These are phyloP conservation scores for Ceratobasidium sp. DNA, from an alignment of 1,284 basidiomycete species.

Conservation along the genomic window DNA sequence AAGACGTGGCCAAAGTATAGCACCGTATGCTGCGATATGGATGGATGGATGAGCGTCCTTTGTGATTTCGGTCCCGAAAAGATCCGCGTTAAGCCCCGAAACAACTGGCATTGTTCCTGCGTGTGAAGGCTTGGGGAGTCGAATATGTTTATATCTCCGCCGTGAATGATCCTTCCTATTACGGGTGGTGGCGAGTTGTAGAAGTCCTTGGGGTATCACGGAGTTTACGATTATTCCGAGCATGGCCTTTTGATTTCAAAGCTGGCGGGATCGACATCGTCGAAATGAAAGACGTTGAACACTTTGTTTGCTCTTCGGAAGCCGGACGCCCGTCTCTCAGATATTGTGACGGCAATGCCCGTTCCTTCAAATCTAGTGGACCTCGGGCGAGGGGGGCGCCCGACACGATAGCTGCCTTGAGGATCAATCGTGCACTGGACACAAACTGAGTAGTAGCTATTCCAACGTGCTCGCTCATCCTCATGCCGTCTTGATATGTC, in stretches of 20 bases:
- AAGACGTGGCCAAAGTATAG: not conserved
- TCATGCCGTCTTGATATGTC: not conserved
- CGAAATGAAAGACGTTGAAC: not conserved
- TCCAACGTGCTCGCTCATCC: not conserved
- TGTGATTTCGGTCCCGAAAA: not conserved
- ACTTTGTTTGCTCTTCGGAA: not conserved
- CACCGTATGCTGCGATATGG: not conserved
- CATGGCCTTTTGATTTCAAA: not conserved
- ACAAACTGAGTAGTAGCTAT: constrained; percentile 24
- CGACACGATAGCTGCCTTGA: not conserved
- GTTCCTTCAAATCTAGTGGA: too few relatives aligned
- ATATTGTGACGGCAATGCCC: too few relatives aligned
- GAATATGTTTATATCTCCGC: not conserved
- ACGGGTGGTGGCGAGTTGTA: not conserved
- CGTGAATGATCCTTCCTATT: not conserved
- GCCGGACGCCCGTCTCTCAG: too few relatives aligned
- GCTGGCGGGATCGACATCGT: too few relatives aligned
- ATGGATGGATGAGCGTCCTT: not conserved
- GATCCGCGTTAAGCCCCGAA: not conserved
- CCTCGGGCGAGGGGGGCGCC: not conserved
- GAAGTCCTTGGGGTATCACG: not conserved
- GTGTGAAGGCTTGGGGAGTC: constrained; percentile 5
- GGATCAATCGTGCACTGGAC: not conserved
- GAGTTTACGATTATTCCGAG: constrained; percentile 5
- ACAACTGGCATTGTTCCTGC: not conserved